A percentile compares a stretch with the other conserved stretches of the same genome.
These are phyloP conservation scores for Trichosporon faecale DNA, from an alignment of 1,284 basidiomycete genomes.

Conservation along the genomic window DNA sequence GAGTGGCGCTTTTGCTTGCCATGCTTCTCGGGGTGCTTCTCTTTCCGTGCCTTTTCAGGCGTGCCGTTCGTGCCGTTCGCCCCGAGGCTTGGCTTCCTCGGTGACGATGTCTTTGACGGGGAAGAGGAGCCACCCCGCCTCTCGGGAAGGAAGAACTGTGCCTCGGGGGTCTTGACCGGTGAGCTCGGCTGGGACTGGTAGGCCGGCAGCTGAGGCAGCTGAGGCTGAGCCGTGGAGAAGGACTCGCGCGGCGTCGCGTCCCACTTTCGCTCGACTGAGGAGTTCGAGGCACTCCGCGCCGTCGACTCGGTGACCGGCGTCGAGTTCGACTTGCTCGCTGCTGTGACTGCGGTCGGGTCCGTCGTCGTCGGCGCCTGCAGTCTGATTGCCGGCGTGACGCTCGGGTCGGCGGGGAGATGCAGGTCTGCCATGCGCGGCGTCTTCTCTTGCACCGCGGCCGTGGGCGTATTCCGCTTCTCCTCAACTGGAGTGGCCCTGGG, in stretches of 20 bases:
- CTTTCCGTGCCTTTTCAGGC: neutral
- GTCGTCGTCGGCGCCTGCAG: neutral
- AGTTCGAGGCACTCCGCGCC: neutral
- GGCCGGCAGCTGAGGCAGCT: slow-evolving; percentile 7
- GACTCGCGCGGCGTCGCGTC: neutral
- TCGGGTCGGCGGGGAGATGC: neutral
- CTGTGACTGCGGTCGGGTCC: neutral
- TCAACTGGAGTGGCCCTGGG: neutral
- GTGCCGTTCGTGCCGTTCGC: neutral
- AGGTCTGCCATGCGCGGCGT: neutral
- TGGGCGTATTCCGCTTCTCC: neutral
- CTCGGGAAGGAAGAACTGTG: neutral
- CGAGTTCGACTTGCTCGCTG: neutral
- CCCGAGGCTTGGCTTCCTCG: neutral
- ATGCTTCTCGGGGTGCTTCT: neutral
- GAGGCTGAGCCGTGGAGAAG: neutral
- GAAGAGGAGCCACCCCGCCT: neutral
- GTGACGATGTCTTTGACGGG: neutral
- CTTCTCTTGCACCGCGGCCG: neutral
- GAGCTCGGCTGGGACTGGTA: slow-evolving; percentile 6
- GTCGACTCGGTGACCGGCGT: neutral
- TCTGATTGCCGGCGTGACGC: neutral
- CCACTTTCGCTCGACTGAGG: neutral
- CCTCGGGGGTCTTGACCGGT: neutral
- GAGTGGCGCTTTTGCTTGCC: neutral